Conservation (phyloP, 148 eudicot species). For the Simmondsia chinensis region DNA sequence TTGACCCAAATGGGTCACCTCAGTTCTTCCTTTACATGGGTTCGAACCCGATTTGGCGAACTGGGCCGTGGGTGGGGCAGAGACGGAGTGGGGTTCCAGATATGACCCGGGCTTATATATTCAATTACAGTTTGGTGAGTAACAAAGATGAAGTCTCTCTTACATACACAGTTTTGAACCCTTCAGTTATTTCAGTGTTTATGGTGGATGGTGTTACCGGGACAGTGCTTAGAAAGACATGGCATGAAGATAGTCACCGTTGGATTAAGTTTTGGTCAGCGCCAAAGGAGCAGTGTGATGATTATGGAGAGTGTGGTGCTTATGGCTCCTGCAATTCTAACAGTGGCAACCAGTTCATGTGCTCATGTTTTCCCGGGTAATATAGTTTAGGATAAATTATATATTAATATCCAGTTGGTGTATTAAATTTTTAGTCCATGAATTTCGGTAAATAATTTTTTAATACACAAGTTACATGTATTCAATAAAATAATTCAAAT, state of each 20-base stretch:
- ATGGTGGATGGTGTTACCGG: conserved; percentile 25
- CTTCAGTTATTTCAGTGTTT: conserved; percentile 21
- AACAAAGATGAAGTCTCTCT: conserved; percentile 22
- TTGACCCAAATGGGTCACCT: conserved; percentile 28
- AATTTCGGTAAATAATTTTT: no score
- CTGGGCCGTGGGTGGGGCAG: conserved; percentile 45
- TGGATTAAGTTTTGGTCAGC: conserved; percentile 31
- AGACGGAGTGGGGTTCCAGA: conserved; percentile 39
- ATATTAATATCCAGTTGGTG: no score
- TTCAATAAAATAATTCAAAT: no score
- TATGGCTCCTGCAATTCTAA: conserved; percentile 23
- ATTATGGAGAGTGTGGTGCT: conserved; percentile 28
- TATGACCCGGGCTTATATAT: conserved; percentile 25
- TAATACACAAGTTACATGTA: no score
- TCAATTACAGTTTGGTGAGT: conserved; percentile 16
- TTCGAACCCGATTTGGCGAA: conserved; percentile 17
- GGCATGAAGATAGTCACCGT: conserved; percentile 19
- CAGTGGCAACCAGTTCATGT: conserved; percentile 16
- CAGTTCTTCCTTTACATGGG: conserved; percentile 35
- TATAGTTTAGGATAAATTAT: no score
- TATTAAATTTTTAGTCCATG: no score
- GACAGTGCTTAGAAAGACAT: conserved; percentile 27
- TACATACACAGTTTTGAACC: conserved; percentile 12
- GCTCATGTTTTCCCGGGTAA: conserved; percentile 39
- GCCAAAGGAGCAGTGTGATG: conserved; percentile 39